Conservation (phyloP, 2,329 filamentous ascomycete genomes). For the Fusarium pseudocircinatum region DNA sequence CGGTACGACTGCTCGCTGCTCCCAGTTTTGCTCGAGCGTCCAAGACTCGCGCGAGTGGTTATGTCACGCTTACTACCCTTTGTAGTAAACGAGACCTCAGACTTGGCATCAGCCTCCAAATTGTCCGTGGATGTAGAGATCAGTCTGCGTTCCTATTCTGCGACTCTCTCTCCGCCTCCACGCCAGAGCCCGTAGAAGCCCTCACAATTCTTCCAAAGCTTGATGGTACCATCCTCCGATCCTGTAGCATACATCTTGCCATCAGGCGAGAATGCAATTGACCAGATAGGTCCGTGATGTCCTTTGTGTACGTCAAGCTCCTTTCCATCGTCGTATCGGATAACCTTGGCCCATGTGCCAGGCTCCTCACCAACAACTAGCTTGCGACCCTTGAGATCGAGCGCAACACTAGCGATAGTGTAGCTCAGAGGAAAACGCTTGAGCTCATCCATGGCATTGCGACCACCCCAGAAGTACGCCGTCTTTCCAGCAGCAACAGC, state of each 20-base stretch:
- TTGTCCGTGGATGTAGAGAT: slow-evolving; percentile 27
- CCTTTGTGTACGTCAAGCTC: slow-evolving; percentile 95
- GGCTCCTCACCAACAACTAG: slow-evolving; percentile 90
- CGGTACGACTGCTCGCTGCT: background rate
- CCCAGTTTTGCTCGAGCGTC: background rate
- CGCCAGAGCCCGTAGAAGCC: slow-evolving; percentile 73
- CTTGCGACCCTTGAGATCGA: slow-evolving; percentile 83
- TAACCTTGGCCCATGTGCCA: slow-evolving; percentile 97
- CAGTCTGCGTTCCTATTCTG: slow-evolving; percentile 49
- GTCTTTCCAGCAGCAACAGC: slow-evolving; percentile 94
- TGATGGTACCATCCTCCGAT: slow-evolving; percentile 97
- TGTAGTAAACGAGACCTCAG: slow-evolving; percentile 3
- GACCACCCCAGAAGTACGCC: slow-evolving; percentile 89
- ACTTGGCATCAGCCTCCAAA: slow-evolving; percentile 4
- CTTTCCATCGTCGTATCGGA: slow-evolving; percentile 83
- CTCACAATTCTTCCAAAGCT: slow-evolving; percentile 81
- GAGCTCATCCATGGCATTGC: slow-evolving; percentile 73
- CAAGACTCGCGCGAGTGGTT: background rate
- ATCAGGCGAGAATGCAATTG: slow-evolving; percentile 91
- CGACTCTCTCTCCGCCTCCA: slow-evolving; percentile 54
- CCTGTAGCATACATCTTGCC: slow-evolving; percentile 96
- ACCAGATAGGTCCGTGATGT: slow-evolving; percentile 98
- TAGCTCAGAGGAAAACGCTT: slow-evolving; percentile 84
- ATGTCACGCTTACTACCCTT: slow-evolving; percentile 20
- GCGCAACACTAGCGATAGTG: slow-evolving; percentile 88